Conservation (phyloP, 352 stramenopile genomes). For the Phytophthora pisi region DNA sequence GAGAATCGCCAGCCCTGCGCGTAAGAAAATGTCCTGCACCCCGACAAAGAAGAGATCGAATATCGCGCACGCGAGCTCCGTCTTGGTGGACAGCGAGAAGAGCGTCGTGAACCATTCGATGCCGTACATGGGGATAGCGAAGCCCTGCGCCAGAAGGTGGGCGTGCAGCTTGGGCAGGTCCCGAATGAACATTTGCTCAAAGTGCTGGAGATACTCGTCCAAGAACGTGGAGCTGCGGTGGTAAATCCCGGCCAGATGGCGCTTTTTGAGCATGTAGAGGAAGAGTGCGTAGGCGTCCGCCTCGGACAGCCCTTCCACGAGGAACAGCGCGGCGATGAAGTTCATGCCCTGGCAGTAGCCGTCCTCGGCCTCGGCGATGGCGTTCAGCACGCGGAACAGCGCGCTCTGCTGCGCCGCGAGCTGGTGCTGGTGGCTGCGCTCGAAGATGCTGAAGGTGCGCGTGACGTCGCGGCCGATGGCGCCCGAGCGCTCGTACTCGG, state of each 20-base stretch:
- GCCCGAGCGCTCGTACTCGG: slow-evolving; percentile 71
- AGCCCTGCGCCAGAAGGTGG: slow-evolving; percentile 70
- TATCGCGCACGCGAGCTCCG: slow-evolving; percentile 79
- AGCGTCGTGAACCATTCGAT: slow-evolving; percentile 91
- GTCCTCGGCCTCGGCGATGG: slow-evolving; percentile 76
- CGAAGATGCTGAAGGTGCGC: slow-evolving; percentile 88
- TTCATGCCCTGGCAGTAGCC: slow-evolving; percentile 91
- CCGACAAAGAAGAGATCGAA: slow-evolving; percentile 88
- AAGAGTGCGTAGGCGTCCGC: slow-evolving; percentile 84
- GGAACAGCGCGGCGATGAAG: slow-evolving; percentile 87
- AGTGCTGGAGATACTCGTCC: slow-evolving; percentile 85
- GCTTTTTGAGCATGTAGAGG: slow-evolving; percentile 82
- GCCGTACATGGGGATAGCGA: slow-evolving; percentile 81
- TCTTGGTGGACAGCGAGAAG: slow-evolving; percentile 86
- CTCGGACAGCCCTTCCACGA: slow-evolving; percentile 82
- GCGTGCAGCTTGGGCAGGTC: slow-evolving; percentile 71
- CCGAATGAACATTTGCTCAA: slow-evolving; percentile 72
- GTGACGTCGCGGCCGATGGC: slow-evolving; percentile 83
- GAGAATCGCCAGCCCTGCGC: slow-evolving; percentile 76
- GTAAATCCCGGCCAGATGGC: slow-evolving; percentile 80
- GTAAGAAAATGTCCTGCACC: slow-evolving; percentile 82
- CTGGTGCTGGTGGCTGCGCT: slow-evolving; percentile 52
- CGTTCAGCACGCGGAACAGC: slow-evolving; percentile 83
- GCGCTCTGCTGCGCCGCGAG: slow-evolving; percentile 62
- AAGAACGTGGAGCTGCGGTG: slow-evolving; percentile 85